Conservation (phyloP, 768 basidiomycete genomes). For the Leccinellum albellum region DNA sequence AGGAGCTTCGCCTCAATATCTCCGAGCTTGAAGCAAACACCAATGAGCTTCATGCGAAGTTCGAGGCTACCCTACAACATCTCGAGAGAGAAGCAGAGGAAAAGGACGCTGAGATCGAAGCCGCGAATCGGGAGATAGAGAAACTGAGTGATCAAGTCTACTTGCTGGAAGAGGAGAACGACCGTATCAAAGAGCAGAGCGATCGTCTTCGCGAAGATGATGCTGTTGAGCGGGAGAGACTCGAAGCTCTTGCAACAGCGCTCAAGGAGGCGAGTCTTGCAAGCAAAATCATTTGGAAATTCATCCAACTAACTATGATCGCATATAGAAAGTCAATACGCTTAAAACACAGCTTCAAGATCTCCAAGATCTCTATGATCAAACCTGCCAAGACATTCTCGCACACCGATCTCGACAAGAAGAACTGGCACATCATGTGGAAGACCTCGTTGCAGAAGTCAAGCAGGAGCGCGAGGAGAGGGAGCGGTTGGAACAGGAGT, state of each 20-base stretch:
- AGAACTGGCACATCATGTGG: slow-evolving; percentile 70
- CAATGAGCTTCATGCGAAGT: slow-evolving; percentile 67
- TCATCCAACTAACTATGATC: neutral
- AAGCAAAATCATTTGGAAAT: neutral
- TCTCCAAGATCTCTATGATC: slow-evolving; percentile 61
- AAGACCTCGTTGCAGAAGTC: slow-evolving; percentile 63
- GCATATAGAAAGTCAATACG: slow-evolving; percentile 59
- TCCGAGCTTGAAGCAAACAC: slow-evolving; percentile 72
- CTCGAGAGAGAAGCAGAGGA: slow-evolving; percentile 75
- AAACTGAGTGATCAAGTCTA: slow-evolving; percentile 78
- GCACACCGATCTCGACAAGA: slow-evolving; percentile 70
- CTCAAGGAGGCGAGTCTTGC: slow-evolving; percentile 68
- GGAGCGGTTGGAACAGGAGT: slow-evolving; percentile 50
- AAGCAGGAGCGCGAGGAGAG: slow-evolving; percentile 56
- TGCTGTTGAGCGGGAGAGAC: slow-evolving; percentile 60
- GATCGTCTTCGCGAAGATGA: slow-evolving; percentile 72
- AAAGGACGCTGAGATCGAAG: slow-evolving; percentile 75
- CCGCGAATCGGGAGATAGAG: slow-evolving; percentile 73
- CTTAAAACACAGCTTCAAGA: slow-evolving; percentile 68
- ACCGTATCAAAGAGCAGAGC: slow-evolving; percentile 67
- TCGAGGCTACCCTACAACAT: slow-evolving; percentile 70
- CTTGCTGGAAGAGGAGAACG: slow-evolving; percentile 82
- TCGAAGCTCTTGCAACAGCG: slow-evolving; percentile 62
- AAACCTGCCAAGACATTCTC: slow-evolving; percentile 57
- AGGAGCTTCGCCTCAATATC: slow-evolving; percentile 68